These are phyloP conservation scores for Sporothrix globosa DNA, from an alignment of 2,329 filamentous ascomycete species.

Conservation along the genomic window DNA sequence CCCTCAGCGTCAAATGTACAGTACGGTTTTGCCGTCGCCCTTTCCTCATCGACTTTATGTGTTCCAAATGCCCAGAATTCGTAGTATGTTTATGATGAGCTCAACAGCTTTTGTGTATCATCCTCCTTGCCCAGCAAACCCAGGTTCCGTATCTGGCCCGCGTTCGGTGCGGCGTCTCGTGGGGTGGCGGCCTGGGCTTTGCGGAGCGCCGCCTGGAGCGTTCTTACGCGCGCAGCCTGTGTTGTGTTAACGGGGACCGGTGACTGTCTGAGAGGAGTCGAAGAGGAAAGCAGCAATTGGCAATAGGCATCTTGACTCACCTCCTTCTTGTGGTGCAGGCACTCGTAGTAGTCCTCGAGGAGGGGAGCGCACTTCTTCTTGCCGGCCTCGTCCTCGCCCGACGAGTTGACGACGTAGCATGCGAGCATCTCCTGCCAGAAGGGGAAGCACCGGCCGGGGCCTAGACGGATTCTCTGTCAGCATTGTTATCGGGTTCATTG, in stretches of 20 bases:
- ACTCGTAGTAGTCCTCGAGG: conserved; percentile 98
- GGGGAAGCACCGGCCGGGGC: conserved; percentile 83
- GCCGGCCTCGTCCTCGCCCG: conserved; percentile 73
- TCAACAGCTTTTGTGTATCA: conserved; percentile 67
- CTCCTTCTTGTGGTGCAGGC: conserved; percentile 98
- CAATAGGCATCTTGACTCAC: conserved; percentile 52
- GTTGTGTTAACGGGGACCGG: not conserved
- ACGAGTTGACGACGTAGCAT: conserved; percentile 95
- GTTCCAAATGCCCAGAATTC: not conserved
- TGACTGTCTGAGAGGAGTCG: conserved; percentile 9
- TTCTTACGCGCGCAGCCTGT: conserved; percentile 75
- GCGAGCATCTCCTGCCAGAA: conserved; percentile 99
- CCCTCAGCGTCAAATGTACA: conserved; percentile 29
- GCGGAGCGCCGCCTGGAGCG: conserved; percentile 82
- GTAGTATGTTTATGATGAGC: conserved; percentile 35
- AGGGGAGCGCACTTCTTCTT: conserved; percentile 85
- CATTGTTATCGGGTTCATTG: not conserved
- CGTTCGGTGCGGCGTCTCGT: conserved; percentile 78
- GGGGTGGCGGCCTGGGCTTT: conserved; percentile 74
- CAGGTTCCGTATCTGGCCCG: conserved; percentile 83
- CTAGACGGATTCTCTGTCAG: conserved; percentile 44
- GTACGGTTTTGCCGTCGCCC: not conserved
- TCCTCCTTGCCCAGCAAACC: conserved; percentile 84
- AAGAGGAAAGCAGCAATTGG: not conserved
- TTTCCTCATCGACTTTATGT: not conserved